A percentile compares a stretch with the other conserved stretches of the same genome.
phyloP scores from a whole-genome alignment of 345 rosid species.

The Kandelia obovata region DNA sequence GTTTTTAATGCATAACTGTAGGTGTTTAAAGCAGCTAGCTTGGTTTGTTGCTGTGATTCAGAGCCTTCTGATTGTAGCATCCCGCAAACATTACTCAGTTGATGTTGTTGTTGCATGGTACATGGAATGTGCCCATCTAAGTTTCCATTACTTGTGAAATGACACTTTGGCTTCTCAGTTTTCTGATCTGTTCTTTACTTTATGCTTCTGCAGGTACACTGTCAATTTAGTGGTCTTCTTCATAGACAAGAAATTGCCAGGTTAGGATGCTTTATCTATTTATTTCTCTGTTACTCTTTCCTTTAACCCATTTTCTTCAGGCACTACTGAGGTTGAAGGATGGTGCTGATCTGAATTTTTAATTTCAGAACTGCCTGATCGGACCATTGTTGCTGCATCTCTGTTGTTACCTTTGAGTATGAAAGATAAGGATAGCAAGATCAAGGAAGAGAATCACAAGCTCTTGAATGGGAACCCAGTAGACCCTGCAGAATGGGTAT shows the following conservation, averaged over 20 bases:
- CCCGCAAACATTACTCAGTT: conserved; percentile 96
- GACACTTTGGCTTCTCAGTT: not conserved
- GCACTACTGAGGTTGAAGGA: not conserved
- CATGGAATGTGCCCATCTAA: not conserved
- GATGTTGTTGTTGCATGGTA: conserved; percentile 99
- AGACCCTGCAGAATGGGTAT: conserved; percentile 93
- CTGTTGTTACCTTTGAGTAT: conserved; percentile 60
- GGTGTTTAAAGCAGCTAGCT: conserved; percentile 79
- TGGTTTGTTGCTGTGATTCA: conserved; percentile 77
- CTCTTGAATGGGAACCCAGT: conserved; percentile 78
- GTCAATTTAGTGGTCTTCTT: conserved; percentile 91
- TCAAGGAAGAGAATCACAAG: conserved; percentile 92
- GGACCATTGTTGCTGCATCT: conserved; percentile 46
- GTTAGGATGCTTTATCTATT: conserved; percentile 34
- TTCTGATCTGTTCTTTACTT: conserved; percentile 5
- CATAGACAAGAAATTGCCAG: conserved; percentile 97
- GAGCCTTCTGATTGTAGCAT: conserved; percentile 91
- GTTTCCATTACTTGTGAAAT: not conserved
- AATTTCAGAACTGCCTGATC: conserved; percentile 77
- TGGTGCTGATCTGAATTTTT: conserved; percentile 21
- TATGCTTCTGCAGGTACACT: conserved; percentile 65
- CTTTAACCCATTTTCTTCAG: not conserved
- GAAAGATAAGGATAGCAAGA: conserved; percentile 60
- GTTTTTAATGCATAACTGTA: conserved; percentile 20
- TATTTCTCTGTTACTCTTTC: not conserved